These are phyloP conservation scores for Periglandula ipomoeae DNA, from an alignment of 2,329 filamentous ascomycete species.

Conservation along the genomic window DNA sequence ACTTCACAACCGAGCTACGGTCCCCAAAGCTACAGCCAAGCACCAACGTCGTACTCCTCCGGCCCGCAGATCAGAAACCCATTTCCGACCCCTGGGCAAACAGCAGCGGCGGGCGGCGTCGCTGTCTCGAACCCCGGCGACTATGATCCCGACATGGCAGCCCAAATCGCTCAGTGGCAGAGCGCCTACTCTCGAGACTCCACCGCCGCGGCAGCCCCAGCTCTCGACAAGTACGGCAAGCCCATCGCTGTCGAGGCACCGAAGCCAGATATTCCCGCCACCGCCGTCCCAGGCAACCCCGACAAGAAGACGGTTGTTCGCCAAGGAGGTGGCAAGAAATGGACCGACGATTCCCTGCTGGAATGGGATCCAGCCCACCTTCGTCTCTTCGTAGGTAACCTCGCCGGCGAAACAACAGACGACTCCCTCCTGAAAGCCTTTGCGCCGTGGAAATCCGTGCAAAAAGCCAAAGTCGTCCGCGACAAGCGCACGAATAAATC, in stretches of 20 bases:
- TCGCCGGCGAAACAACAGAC: conserved; percentile 95
- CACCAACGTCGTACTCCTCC: conserved; percentile 33
- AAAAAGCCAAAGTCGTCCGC: conserved; percentile 86
- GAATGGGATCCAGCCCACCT: conserved; percentile 96
- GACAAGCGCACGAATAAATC: conserved; percentile 96
- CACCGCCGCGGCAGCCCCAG: conserved; percentile 19
- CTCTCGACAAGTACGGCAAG: conserved; percentile 24
- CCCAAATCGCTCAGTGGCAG: conserved; percentile 91
- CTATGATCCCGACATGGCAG: conserved; percentile 73
- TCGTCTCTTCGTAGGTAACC: conserved; percentile 90
- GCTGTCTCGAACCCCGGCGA: conserved; percentile 22
- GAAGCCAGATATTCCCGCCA: conserved; percentile 24
- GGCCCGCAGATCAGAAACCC: conserved; percentile 65
- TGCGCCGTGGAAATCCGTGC: conserved; percentile 73
- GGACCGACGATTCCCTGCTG: conserved; percentile 79
- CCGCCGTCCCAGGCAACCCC: conserved; percentile 37
- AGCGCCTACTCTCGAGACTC: conserved; percentile 58
- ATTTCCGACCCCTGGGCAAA: conserved; percentile 55
- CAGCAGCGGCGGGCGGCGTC: conserved; percentile 18
- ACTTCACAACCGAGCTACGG: conserved; percentile 23
- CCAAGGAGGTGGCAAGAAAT: conserved; percentile 81
- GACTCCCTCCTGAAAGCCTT: conserved; percentile 94
- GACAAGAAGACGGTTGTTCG: conserved; percentile 78
- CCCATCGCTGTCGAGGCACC: conserved; percentile 17
- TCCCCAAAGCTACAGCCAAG: conserved; percentile 24